A percentile compares a stretch with the other conserved stretches of the same genome.
phyloP scores from a whole-genome alignment of 129 eudicot genomes.

The Gnaphalium uliginosum region DNA sequence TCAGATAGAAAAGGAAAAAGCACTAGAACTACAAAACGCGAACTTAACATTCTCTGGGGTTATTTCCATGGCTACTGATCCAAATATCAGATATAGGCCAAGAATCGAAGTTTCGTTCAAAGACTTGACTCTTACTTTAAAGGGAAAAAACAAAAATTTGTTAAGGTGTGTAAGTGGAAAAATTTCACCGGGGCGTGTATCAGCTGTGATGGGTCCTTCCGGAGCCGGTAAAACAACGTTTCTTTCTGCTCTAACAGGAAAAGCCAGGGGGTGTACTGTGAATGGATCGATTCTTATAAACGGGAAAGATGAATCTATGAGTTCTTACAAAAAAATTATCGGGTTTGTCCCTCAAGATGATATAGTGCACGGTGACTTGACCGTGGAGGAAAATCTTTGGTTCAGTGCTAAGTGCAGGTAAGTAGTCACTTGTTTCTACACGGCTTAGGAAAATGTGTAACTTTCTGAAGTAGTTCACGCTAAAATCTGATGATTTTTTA shows the following conservation, averaged over 20 bases:
- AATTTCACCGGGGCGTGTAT: slow-evolving; percentile 77
- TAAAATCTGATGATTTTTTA: not conserved
- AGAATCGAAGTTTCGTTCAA: slow-evolving; percentile 81
- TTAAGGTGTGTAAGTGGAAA: slow-evolving; percentile 83
- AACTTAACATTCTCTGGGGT: slow-evolving; percentile 77
- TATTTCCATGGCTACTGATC: slow-evolving; percentile 61
- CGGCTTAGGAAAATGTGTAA: not conserved
- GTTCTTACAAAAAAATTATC: slow-evolving; percentile 77
- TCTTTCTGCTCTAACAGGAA: slow-evolving; percentile 89
- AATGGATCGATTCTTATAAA: slow-evolving; percentile 80
- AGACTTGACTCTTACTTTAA: slow-evolving; percentile 81
- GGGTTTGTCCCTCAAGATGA: slow-evolving; percentile 99
- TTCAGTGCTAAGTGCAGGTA: slow-evolving; percentile 97
- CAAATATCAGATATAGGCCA: slow-evolving; percentile 53
- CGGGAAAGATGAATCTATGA: slow-evolving; percentile 66
- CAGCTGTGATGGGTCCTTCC: slow-evolving; percentile 99
- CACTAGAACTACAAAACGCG: slow-evolving; percentile 60
- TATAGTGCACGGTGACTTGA: slow-evolving; percentile 90
- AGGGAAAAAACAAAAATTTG: slow-evolving; percentile 77
- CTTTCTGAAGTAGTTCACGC: not conserved
- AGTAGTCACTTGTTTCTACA: not conserved
- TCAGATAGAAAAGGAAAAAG: slow-evolving; percentile 88
- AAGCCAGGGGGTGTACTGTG: slow-evolving; percentile 73
- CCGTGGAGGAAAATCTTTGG: slow-evolving; percentile 97
- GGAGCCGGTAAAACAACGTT: slow-evolving; percentile 98